Base-by-base conservation (phyloP, 768 basidiomycete species). In the Russula vinacea region DNA sequence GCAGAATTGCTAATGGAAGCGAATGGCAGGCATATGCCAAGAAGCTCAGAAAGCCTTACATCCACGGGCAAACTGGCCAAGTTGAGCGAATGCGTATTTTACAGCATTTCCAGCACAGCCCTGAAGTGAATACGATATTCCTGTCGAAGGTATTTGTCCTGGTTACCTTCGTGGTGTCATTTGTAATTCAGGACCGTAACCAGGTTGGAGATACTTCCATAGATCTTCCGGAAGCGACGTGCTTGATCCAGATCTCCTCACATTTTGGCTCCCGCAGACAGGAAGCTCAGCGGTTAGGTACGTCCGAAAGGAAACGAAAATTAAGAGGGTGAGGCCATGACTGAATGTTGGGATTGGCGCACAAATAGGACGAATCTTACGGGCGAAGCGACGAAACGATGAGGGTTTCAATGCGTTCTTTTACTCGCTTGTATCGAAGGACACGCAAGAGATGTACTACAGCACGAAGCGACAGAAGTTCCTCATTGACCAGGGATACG, bases 391-490 rank as follows among this genome's bases (percentile, higher is more conserved):
- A 64, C 83, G 97, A 67, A 99, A 99, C 72, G 97, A 99, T 71
- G 97, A 98, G 76, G 97, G 97, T 1, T 99, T 99, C 79, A 99
- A 99, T 68, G 97, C 97, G 26, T 99, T 98, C 78, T 99, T 99
- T 78, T 99, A 99, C 75, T 98, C 97, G 37, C 85, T 99, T 8
- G 97, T 99, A 39, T 98, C 95, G 29, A 97, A 97, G 76, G 96
- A 98, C 77, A 99, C 96, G 5, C 94, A 97, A 72, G 97, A 98
- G 77, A 98, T 98, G 94, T 99, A 88, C 76, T 99, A 98, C 81
- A 95, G 92, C 74, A 96, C 97, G 3, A 99, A 99, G 77, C 87
- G 97, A 17, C 97, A 98, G 72, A 94, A 98, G 72, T 99, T 99
- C 78, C 79, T 99, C 69, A 96, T 99, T 71, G 97, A 99, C 73